Evolutionary conservation across 441 rosid genomes (phyloP).

Genomic region (Melastoma candidum): DNA sequence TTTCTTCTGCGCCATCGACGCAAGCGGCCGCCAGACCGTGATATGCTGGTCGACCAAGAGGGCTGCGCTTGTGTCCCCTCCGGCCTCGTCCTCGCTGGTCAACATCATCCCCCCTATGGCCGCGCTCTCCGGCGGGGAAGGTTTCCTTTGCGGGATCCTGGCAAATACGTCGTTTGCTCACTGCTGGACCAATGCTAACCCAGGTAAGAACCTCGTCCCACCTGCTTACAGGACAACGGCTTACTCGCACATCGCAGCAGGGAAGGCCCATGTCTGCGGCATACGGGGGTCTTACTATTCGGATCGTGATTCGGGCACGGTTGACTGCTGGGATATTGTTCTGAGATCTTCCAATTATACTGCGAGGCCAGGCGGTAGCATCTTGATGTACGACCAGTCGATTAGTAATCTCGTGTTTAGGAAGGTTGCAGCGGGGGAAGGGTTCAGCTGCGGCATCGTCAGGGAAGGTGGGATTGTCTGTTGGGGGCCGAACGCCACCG

Average conservation of each 20-base stretch:
- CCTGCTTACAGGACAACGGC: conserved; percentile 32
- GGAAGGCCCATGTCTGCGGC: conserved; percentile 68
- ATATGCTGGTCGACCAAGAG: conserved; percentile 64
- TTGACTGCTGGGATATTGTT: conserved; percentile 70
- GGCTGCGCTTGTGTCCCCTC: conserved; percentile 28
- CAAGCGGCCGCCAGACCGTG: conserved; percentile 71
- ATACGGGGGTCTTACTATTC: conserved; percentile 71
- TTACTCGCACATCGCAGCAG: conserved; percentile 69
- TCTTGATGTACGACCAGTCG: conserved; percentile 31
- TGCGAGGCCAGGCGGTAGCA: conserved; percentile 28
- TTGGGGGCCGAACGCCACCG: conserved; percentile 61
- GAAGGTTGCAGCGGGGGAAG: conserved; percentile 66
- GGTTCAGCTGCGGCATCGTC: conserved; percentile 71
- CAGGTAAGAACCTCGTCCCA: conserved; percentile 61
- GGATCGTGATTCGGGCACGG: conserved; percentile 42
- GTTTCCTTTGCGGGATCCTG: conserved; percentile 60
- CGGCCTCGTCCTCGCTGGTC: conserved; percentile 19
- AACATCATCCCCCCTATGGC: conserved; percentile 44
- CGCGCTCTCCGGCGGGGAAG: conserved; percentile 60
- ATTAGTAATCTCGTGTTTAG: conserved; percentile 41
- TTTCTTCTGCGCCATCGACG: conserved; percentile 90
- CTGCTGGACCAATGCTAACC: conserved; percentile 43
- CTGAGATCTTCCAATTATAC: conserved; percentile 23
- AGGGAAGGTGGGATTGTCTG: conserved; percentile 67
- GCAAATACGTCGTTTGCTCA: conserved; percentile 52